Conservation (phyloP, 768 basidiomycete species). For the Cystobasidium ongulense region DNA sequence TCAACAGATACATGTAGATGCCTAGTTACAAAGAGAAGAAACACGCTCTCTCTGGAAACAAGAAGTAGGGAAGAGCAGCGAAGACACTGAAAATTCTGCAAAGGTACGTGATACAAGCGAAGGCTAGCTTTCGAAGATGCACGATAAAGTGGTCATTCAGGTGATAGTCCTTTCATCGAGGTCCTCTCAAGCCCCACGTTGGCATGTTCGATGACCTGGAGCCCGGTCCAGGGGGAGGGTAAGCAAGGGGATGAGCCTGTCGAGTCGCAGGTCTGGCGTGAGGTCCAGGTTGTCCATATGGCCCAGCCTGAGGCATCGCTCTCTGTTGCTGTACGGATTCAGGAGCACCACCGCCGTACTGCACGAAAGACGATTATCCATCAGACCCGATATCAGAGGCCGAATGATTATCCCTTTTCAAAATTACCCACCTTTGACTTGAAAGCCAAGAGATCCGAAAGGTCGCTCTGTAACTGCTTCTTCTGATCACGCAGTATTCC, state of each 20-base stretch:
- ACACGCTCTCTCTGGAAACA: no score
- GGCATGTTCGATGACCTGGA: background rate
- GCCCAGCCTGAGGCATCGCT: background rate
- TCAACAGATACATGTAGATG: no score
- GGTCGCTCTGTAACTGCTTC: constrained; percentile 26
- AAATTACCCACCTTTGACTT: constrained; percentile 23
- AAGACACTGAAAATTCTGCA: no score
- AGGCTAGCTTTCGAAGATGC: no score
- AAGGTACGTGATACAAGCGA: no score
- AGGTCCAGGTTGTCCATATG: background rate
- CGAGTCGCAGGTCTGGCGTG: background rate
- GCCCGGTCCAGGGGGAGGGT: constrained; percentile 8
- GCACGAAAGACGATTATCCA: background rate
- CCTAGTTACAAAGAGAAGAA: no score
- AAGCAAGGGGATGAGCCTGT: background rate
- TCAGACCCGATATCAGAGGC: background rate
- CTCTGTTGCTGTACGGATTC: background rate
- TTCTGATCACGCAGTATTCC: constrained; percentile 29
- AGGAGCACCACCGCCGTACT: constrained; percentile 17
- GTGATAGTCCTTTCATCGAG: background rate
- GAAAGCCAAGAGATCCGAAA: constrained; percentile 30
- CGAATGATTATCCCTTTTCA: background rate
- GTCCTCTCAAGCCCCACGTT: constrained; percentile 1
- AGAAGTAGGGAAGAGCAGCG: no score
- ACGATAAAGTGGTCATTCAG: no score